Percentiles rank a stretch among this genome's conserved stretches.
phyloP scores from a whole-genome alignment of 176 grass and related monocot species.

The Oryza meridionalis region DNA sequence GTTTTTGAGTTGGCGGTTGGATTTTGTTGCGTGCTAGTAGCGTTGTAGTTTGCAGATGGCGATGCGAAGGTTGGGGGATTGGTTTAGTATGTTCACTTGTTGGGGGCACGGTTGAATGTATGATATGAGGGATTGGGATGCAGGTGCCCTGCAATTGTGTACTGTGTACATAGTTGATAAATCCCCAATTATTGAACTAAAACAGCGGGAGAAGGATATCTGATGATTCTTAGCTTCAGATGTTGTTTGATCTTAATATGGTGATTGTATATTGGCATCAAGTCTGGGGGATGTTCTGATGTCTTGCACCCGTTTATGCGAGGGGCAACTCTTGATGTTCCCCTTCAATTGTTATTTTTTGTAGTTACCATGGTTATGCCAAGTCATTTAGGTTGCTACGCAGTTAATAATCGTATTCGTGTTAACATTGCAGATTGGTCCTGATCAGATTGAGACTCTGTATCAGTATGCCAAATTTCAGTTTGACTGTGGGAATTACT shows the following conservation, averaged over 20 bases:
- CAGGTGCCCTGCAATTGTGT: too few species aligned
- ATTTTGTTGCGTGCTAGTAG: too few species aligned
- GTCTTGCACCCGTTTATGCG: not conserved
- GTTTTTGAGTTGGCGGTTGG: too few species aligned
- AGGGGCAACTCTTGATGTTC: not conserved
- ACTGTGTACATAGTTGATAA: too few species aligned
- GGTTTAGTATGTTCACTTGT: too few species aligned
- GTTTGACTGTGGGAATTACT: slow-evolving; percentile 91
- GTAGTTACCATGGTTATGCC: not conserved
- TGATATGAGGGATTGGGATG: too few species aligned
- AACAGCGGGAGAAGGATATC: not conserved
- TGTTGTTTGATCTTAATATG: slow-evolving; percentile 2
- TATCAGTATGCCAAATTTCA: slow-evolving; percentile 92
- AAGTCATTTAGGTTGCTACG: not conserved
- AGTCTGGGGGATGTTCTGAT: too few species aligned
- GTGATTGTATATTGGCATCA: not conserved
- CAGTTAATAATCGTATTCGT: slow-evolving; percentile 12
- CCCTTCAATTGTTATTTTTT: not conserved
- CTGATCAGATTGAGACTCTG: slow-evolving; percentile 82
- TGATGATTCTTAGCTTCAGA: not conserved
- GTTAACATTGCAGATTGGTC: slow-evolving; percentile 67
- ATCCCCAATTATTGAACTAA: not conserved
- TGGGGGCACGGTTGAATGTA: too few species aligned
- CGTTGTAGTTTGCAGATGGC: too few species aligned
- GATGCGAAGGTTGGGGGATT: too few species aligned